Percentiles rank a stretch among this genome's conserved stretches.
Conservation (phyloP, 257 asterid genomes). For the Solanum bulbocastanum region DNA sequence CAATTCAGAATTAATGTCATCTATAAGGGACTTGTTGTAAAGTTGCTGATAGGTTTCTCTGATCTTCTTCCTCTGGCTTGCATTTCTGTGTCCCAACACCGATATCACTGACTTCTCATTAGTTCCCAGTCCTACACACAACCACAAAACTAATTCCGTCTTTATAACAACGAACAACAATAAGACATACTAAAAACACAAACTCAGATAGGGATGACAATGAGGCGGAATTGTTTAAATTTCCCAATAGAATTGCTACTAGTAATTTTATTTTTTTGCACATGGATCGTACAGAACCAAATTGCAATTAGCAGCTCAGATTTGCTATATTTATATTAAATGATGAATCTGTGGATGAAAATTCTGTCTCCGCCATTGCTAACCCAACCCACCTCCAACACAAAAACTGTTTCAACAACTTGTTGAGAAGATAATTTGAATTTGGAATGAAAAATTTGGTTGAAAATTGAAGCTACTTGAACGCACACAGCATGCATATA, state of each 20-base stretch:
- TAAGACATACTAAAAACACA: neutral
- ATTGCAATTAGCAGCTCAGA: neutral
- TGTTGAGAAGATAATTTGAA: neutral
- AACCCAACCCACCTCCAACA: neutral
- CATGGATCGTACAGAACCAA: neutral
- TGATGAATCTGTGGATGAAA: neutral
- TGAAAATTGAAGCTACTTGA: neutral
- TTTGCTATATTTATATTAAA: neutral
- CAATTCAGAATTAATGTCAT: constrained; percentile 38
- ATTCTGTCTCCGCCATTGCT: neutral
- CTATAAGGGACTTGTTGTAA: constrained; percentile 47
- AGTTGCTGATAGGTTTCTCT: constrained; percentile 47
- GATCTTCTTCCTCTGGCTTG: constrained; percentile 52
- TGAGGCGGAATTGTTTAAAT: neutral
- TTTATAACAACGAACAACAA: neutral
- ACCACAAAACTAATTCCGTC: neutral
- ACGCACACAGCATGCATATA: neutral
- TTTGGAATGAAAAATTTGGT: neutral
- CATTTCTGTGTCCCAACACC: constrained; percentile 61
- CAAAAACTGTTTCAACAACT: neutral
- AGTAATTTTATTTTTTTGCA: neutral
- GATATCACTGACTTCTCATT: constrained; percentile 53
- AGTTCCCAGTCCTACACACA: constrained; percentile 55
- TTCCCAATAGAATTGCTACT: neutral
- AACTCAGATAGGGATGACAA: neutral